Evolutionary conservation across 2,329 filamentous ascomycete species (phyloP).

Genomic region (Alternaria arborescens): DNA sequence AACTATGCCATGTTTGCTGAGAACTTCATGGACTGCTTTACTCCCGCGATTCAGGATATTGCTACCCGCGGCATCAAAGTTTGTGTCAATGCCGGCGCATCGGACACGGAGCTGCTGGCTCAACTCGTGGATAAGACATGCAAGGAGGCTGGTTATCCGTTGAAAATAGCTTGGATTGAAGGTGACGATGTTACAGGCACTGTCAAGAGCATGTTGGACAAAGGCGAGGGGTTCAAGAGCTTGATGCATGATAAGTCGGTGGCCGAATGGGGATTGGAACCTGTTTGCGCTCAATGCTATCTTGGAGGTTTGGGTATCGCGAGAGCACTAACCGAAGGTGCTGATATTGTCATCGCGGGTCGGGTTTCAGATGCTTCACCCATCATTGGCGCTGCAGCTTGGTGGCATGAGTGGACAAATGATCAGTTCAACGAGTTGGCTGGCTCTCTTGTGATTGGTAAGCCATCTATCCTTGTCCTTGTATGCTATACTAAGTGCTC

Average conservation of each 20-base stretch:
- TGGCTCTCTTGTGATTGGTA: conserved; percentile 43
- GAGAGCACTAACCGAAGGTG: conserved; percentile 34
- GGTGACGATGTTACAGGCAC: conserved; percentile 54
- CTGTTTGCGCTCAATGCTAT: conserved; percentile 24
- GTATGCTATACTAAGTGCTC: conserved; percentile 46
- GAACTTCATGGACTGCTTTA: conserved; percentile 60
- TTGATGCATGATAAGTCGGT: conserved; percentile 53
- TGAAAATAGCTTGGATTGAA: conserved; percentile 53
- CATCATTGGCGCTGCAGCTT: conserved; percentile 60
- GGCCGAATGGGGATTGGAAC: conserved; percentile 46
- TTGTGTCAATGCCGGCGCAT: conserved; percentile 45
- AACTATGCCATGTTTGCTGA: conserved; percentile 40
- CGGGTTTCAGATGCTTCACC: conserved; percentile 39
- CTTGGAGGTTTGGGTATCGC: conserved; percentile 33
- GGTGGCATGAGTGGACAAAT: conserved; percentile 62
- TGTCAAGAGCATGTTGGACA: conserved; percentile 48
- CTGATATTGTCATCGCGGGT: conserved; percentile 46
- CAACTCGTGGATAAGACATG: conserved; percentile 38
- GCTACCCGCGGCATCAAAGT: conserved; percentile 41
- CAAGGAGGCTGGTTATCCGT: conserved; percentile 31
- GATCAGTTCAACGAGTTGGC: conserved; percentile 45
- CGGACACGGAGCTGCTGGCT: conserved; percentile 38
- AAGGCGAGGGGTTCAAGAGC: conserved; percentile 49
- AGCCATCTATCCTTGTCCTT: background rate
- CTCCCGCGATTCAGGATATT: conserved; percentile 48